Evolutionary conservation across 148 eudicot species (phyloP), one percentile per base, ranked within the genome.

Genomic region (Rhododendron mucronatum): DNA sequence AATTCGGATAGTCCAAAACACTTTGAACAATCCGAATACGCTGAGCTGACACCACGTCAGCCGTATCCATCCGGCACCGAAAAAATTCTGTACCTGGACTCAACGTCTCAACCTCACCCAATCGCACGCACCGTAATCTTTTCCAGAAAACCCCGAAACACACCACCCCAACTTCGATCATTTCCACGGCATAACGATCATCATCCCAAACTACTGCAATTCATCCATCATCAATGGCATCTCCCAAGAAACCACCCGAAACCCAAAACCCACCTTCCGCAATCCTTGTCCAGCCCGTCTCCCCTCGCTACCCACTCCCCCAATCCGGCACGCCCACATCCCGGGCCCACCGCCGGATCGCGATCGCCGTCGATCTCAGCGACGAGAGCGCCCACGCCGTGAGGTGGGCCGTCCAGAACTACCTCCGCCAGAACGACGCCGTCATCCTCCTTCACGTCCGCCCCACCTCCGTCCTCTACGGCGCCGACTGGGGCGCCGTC

Each of bases 401-500:
- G 2, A 86, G 88, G 12, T 93, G 95, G 95, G 95, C 95, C 0
- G 93, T 93, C 2, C 92, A 90, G 30, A 92, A 93, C 86, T 93
- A 93, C 87, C 94, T 93, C 86, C 95, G 95, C n/a, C 92, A 85
- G 12, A 91, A 92, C 44, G 95, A 93, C 88, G 89, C 91, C 86
- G 95, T 93, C n/a, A 90, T 90, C 78, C 93, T 93, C 87, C 93
- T 93, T 80, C 95, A 93, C 88, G 94, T 93, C 37, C 88, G 94
- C 3, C 94, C 95, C 15, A 93, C 95, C 53, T 87, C 89, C 85
- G 90, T 92, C 80, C 90, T 93, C 12, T 92, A 93, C 89, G 95
- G 95, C 41, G 95, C 95, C 39, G 95, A 93, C n/a, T 93, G 95
- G 95, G 95, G 95, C 37, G 84, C 93, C 13, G 57, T 86, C 23